phyloP scores from a whole-genome alignment of 2,329 filamentous ascomycete genomes.

The Gyromitra esculenta region DNA sequence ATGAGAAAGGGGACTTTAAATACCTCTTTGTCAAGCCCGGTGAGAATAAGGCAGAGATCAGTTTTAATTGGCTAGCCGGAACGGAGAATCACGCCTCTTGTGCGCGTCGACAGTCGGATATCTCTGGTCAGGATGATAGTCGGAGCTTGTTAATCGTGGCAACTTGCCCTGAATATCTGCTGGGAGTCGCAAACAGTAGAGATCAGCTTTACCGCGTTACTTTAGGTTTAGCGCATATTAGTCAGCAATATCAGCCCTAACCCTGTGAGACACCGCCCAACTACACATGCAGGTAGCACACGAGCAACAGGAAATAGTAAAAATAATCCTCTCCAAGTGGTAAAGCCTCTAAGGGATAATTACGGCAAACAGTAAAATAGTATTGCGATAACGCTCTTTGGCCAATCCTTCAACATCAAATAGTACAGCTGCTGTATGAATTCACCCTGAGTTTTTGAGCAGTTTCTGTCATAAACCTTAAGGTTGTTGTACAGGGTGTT shows the following conservation, averaged over 20 bases:
- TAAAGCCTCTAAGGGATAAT: too few relatives aligned
- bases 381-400: too few relatives aligned
- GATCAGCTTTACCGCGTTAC: background rate
- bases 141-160: background rate
- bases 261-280: background rate
- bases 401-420: too few relatives aligned
- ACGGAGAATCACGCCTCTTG: background rate
- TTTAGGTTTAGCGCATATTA: background rate
- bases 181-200: background rate
- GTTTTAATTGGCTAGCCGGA: background rate
- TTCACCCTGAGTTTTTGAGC: too few relatives aligned
- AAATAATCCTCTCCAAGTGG: too few relatives aligned
- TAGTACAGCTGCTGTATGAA: too few relatives aligned
- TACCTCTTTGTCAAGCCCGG: background rate
- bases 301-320: background rate
- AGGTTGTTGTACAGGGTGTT: too few relatives aligned
- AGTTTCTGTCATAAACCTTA: too few relatives aligned
- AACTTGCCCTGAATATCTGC: conserved; percentile 24
- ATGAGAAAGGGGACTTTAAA: background rate
- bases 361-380: too few relatives aligned
- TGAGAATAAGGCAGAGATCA: background rate
- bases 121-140: background rate
- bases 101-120: background rate
- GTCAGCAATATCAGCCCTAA: background rate
- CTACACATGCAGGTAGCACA: too few relatives aligned